phyloP scores from a whole-genome alignment of 78 protist genomes.

The Planoprotostelium fungivorum region DNA sequence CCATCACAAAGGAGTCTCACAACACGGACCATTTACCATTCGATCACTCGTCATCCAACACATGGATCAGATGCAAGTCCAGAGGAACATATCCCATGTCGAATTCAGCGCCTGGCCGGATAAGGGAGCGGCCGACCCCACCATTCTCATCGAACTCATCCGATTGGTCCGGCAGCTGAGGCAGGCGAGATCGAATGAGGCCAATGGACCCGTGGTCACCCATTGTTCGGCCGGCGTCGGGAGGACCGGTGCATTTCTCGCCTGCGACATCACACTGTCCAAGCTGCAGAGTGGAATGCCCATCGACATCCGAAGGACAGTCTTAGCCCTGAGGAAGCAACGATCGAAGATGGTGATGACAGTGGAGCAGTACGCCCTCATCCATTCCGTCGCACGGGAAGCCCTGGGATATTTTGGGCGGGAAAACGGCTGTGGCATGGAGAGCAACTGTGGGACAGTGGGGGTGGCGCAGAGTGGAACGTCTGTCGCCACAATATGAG shows the following conservation, averaged over 20 bases:
- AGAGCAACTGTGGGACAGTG: too few relatives aligned
- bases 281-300: background rate
- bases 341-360: slow-evolving; percentile 69
- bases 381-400: slow-evolving; percentile 41
- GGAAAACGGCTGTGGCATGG: background rate
- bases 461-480: too few relatives aligned
- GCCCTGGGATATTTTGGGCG: background rate
- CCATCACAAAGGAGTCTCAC: background rate
- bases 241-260: slow-evolving; percentile 68
- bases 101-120: slow-evolving; percentile 78
- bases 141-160: background rate
- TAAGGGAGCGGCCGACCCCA: slow-evolving; percentile 23
- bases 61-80: background rate
- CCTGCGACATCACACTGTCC: slow-evolving; percentile 40
- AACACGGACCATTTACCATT: background rate
- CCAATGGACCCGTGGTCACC: slow-evolving; percentile 60
- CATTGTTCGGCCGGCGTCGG: slow-evolving; percentile 84
- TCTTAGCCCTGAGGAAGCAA: slow-evolving; percentile 29
- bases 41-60: slow-evolving; percentile 4
- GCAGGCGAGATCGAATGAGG: background rate
- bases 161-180: background rate
- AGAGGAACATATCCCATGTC: slow-evolving; percentile 15
- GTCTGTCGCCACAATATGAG: too few relatives aligned
- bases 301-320: background rate
- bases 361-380: slow-evolving; percentile 54